Base-by-base conservation (phyloP, 768 basidiomycete species). In the Podaxis sp. region DNA sequence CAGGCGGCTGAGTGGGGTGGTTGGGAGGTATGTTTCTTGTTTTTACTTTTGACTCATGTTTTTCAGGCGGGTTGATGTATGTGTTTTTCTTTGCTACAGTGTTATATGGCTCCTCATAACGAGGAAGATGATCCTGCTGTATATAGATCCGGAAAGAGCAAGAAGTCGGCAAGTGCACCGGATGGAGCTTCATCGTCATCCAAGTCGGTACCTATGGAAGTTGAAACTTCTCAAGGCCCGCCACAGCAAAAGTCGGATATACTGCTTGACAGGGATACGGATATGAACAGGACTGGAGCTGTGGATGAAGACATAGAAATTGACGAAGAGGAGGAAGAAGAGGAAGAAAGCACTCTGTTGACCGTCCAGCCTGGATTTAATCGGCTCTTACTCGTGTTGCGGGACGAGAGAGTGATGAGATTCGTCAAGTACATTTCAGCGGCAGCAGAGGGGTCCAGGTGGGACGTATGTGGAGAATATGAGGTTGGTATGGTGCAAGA, bases 381-480 rank as follows among this genome's bases (percentile, higher is more conserved):
- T 73, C 83, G 88, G 17, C 80, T 98, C 8, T 79, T 96, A 29
- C 81, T 98, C 40, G 96, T 98, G 24, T 77, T 98, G 61, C 84
- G 96, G 15, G 96, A 98, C 73, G 91, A 94, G 70, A 85, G 91
- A 19, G 95, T 98, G 52, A 89, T 98, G 87, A 85, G 85, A 46
- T 98, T 98, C 72, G 93, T 96, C 65, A 98, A 98, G 73, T 98
- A 98, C 69, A 85, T 98, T 19, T 91, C 91, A 27, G 93, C 92
- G 15, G 86, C 88, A 1, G 96, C 96, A 0, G 85, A 88, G 56
- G 93, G 94, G 8, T 94, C 93, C 29, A 79, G 96, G 58, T 98
- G 94, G 94, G 96, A 98, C 72, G 77, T 98, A 11, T 93, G 88
- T 65, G 89, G 88, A 3, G 96, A 98, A 76, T 98, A 90, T 72